Evolutionary conservation across 371 early-diverging fungal species (phyloP).

Genomic region (Cladochytrium tenue): DNA sequence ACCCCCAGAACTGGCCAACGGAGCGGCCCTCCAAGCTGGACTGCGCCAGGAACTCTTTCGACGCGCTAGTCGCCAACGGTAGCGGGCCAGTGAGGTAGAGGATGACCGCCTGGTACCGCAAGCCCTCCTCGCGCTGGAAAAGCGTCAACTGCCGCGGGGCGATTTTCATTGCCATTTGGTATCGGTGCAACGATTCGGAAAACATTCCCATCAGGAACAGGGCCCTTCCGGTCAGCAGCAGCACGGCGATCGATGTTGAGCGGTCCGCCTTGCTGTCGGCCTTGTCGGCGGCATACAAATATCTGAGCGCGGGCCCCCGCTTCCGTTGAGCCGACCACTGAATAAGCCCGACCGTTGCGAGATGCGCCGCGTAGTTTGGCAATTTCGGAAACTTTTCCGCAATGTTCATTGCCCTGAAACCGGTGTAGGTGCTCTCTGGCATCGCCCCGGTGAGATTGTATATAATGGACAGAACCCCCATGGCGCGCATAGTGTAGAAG

Average conservation of each 20-base stretch:
- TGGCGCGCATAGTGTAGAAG: constrained; percentile 15
- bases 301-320: constrained; percentile 4
- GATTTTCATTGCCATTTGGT: constrained; percentile 18
- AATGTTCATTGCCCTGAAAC: constrained; percentile 37
- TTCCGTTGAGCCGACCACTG: constrained; percentile 22
- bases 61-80: constrained; percentile 7
- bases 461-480: constrained; percentile 31
- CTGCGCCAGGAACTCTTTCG: constrained; percentile 26
- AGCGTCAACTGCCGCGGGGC: constrained; percentile 27
- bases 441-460: constrained; percentile 17
- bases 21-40: constrained; percentile 28
- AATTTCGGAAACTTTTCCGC: constrained; percentile 25
- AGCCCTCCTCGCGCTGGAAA: constrained; percentile 15
- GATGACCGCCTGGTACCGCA: constrained; percentile 22
- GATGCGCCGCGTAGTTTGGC: constrained; percentile 19
- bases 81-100: constrained; percentile 15
- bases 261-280: constrained; percentile 29
- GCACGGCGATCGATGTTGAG: constrained; percentile 14
- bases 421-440: constrained; percentile 23
- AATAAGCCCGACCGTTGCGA: constrained; percentile 19
- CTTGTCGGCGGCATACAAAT: constrained; percentile 31
- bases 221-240: constrained; percentile 9
- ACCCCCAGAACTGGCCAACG: constrained; percentile 32
- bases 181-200: constrained; percentile 20
- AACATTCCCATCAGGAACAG: constrained; percentile 33